Conservation (phyloP, 805 yeast species). For the Wickerhamiella kurtzmanii region DNA sequence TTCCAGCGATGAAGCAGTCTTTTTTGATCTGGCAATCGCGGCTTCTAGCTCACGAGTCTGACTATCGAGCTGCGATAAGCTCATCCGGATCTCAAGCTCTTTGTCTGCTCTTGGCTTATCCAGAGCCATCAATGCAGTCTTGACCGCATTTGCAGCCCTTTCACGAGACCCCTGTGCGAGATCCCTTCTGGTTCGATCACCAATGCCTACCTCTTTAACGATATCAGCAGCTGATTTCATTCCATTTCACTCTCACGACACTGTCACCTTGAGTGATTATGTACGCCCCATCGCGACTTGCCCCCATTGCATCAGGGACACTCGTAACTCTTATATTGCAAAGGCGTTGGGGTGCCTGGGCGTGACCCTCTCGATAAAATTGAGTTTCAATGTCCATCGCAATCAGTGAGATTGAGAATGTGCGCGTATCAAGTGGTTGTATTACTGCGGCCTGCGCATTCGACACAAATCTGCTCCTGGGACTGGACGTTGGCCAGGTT, state of each 20-base stretch:
- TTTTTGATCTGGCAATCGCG: slow-evolving; percentile 5
- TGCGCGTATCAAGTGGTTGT: not conserved
- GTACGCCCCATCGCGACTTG: not conserved
- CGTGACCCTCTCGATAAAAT: not conserved
- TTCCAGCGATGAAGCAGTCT: not conserved
- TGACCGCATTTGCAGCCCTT: slow-evolving; percentile 8
- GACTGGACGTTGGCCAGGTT: slow-evolving; percentile 6
- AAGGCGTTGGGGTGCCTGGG: no score
- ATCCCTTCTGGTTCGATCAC: slow-evolving; percentile 9
- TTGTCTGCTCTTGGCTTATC: slow-evolving; percentile 18
- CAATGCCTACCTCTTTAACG: slow-evolving; percentile 7
- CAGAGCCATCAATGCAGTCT: slow-evolving; percentile 13
- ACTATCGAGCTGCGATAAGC: slow-evolving; percentile 8
- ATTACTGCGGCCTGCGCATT: not conserved
- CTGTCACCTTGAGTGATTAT: not conserved
- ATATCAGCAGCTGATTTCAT: slow-evolving; percentile 1
- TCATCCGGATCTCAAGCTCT: slow-evolving; percentile 18
- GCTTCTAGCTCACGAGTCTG: slow-evolving; percentile 10
- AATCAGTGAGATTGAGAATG: not conserved
- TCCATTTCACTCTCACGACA: not conserved
- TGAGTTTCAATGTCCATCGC: not conserved
- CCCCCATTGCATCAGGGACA: no score
- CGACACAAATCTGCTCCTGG: slow-evolving; percentile 3
- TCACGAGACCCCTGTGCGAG: slow-evolving; percentile 8
- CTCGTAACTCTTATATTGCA: no score